These are phyloP conservation scores for Neonectria sp. DNA, from an alignment of 2,329 filamentous ascomycete species.

Conservation along the genomic window DNA sequence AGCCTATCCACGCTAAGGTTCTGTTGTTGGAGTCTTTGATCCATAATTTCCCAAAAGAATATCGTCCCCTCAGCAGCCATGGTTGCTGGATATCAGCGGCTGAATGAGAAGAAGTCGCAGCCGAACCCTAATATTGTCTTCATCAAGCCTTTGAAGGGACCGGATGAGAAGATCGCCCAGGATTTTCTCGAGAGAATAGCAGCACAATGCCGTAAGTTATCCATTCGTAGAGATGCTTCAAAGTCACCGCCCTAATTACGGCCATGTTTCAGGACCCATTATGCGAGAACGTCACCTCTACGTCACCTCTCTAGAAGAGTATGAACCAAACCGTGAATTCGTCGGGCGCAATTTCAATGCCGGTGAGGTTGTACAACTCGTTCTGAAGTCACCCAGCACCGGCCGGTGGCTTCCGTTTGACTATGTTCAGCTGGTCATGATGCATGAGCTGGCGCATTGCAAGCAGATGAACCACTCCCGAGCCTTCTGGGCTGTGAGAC, in stretches of 20 bases:
- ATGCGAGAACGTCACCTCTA: constrained; percentile 77
- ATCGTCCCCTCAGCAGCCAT: constrained; percentile 59
- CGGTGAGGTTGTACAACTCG: constrained; percentile 88
- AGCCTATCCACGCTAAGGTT: not conserved
- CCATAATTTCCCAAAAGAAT: not conserved
- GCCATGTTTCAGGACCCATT: constrained; percentile 68
- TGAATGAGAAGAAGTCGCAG: constrained; percentile 82
- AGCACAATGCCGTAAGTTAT: constrained; percentile 78
- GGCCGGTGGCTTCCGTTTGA: constrained; percentile 84
- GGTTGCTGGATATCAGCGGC: constrained; percentile 83
- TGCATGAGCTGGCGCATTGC: constrained; percentile 91
- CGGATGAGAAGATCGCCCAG: constrained; percentile 73
- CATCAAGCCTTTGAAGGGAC: constrained; percentile 82
- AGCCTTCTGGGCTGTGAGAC: constrained; percentile 85
- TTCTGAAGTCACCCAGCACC: constrained; percentile 76
- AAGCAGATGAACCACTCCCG: constrained; percentile 92
- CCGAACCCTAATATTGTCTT: constrained; percentile 87
- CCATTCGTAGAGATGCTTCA: not conserved
- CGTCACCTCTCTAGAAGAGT: constrained; percentile 83
- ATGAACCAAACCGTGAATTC: constrained; percentile 85
- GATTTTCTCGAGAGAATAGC: constrained; percentile 84
- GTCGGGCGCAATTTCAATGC: constrained; percentile 92
- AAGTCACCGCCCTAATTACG: constrained; percentile 13
- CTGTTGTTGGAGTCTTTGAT: not conserved
- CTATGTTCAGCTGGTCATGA: constrained; percentile 95